phyloP scores from a whole-genome alignment of 2,329 filamentous ascomycete species.

The Achaetomium macrosporum region DNA sequence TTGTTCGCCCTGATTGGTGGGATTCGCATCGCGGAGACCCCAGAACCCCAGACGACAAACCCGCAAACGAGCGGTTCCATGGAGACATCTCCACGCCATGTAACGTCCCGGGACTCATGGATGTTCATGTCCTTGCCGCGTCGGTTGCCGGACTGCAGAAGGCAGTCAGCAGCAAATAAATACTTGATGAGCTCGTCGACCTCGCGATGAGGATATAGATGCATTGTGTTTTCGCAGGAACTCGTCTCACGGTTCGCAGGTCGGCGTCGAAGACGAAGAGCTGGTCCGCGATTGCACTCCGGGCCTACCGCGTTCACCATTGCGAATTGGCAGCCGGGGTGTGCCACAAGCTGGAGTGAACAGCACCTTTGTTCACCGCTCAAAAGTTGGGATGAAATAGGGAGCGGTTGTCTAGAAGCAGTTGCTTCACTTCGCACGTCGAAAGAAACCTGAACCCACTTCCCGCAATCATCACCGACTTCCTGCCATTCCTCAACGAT shows the following conservation, averaged over 20 bases:
- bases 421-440: too few species aligned
- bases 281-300: not conserved
- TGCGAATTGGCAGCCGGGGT: too few species aligned
- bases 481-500: not conserved
- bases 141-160: too few species aligned
- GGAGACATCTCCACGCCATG: slow-evolving; percentile 7
- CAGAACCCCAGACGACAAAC: not conserved
- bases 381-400: not conserved
- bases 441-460: too few species aligned
- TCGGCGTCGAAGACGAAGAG: not conserved
- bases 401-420: too few species aligned
- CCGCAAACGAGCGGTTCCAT: not conserved
- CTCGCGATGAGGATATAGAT: not conserved
- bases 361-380: not conserved
- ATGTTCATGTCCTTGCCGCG: too few species aligned
- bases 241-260: slow-evolving; percentile 7
- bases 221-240: not conserved
- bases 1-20: slow-evolving; percentile 8
- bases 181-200: not conserved
- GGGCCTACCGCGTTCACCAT: not conserved
- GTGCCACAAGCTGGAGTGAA: not conserved
- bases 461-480: too few species aligned
- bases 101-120: slow-evolving; percentile 7
- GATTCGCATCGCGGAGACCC: not conserved
- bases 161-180: not conserved